Evolutionary conservation across 768 basidiomycete species (phyloP).

Genomic region (Calocybe gangraenosa): DNA sequence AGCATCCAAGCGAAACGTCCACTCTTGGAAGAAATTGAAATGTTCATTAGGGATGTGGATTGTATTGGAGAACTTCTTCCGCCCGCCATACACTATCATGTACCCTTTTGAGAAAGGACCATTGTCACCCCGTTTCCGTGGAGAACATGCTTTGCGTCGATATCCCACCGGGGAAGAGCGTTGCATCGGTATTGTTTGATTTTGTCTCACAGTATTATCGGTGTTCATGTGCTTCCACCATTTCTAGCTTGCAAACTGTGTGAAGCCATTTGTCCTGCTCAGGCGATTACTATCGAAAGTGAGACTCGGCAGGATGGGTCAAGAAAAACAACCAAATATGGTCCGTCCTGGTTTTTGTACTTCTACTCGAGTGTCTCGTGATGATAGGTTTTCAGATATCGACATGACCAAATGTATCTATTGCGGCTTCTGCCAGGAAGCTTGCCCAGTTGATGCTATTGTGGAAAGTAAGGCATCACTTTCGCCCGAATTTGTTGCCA

Average conservation of each 20-base stretch:
- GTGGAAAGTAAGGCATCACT: constrained; percentile 78
- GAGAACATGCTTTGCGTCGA: constrained; percentile 93
- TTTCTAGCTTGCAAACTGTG: constrained; percentile 92
- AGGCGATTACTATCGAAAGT: constrained; percentile 99
- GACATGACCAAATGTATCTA: constrained; percentile 99
- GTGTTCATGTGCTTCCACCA: constrained; percentile 4
- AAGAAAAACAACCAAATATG: constrained; percentile 96
- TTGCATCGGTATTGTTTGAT: constrained; percentile 78
- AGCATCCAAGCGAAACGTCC: constrained; percentile 22
- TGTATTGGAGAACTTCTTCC: constrained; percentile 86
- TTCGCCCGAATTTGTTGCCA: not conserved
- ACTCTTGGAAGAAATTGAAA: not conserved
- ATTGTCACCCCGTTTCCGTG: constrained; percentile 94
- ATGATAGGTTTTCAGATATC: constrained; percentile 57
- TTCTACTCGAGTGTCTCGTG: constrained; percentile 3
- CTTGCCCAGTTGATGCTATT: constrained; percentile 98
- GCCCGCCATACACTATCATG: constrained; percentile 98
- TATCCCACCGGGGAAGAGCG: constrained; percentile 98
- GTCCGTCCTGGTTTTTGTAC: constrained; percentile 34
- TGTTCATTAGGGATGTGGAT: constrained; percentile 88
- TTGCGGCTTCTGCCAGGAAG: constrained; percentile 99
- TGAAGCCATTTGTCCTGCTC: constrained; percentile 98
- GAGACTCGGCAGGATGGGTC: constrained; percentile 95
- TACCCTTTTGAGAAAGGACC: constrained; percentile 99
- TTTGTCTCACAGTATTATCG: not conserved